Evolutionary conservation across 2,329 filamentous ascomycete genomes (phyloP).

Genomic region (Ophiostoma triangulosporum): DNA sequence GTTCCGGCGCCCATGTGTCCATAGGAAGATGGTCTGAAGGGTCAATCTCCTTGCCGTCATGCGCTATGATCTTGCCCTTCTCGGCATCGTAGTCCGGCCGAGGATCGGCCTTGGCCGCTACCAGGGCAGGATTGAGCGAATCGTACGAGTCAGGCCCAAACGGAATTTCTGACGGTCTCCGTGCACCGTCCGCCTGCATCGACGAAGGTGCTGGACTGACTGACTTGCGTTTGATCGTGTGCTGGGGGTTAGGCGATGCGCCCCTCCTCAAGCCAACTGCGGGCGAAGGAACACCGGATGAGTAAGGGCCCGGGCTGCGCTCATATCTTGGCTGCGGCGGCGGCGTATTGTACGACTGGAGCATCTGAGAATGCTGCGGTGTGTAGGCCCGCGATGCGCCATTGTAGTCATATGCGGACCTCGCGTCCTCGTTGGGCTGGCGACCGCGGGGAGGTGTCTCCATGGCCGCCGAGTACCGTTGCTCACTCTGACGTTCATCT

Average conservation of each 20-base stretch:
- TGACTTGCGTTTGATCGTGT: slow-evolving; percentile 55
- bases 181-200: slow-evolving; percentile 18
- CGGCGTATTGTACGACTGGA: slow-evolving; percentile 18
- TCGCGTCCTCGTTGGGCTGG: slow-evolving; percentile 20
- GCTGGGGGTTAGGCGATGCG: slow-evolving; percentile 29
- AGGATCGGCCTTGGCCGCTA: slow-evolving; percentile 22
- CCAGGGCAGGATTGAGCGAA: slow-evolving; percentile 48
- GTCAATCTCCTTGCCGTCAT: slow-evolving; percentile 65
- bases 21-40: slow-evolving; percentile 70
- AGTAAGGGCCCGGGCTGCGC: slow-evolving; percentile 28
- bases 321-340: slow-evolving; percentile 17
- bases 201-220: slow-evolving; percentile 53
- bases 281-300: slow-evolving; percentile 21
- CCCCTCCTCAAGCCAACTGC: slow-evolving; percentile 23
- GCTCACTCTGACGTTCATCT: slow-evolving; percentile 29
- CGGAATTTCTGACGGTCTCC: slow-evolving; percentile 47
- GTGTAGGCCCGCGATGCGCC: slow-evolving; percentile 18
- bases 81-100: slow-evolving; percentile 34
- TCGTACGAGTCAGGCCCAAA: slow-evolving; percentile 69
- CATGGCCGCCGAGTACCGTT: slow-evolving; percentile 27
- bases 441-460: slow-evolving; percentile 30
- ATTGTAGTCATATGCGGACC: slow-evolving; percentile 17
- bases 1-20: slow-evolving; percentile 65
- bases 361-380: slow-evolving; percentile 21
- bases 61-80: slow-evolving; percentile 58